Evolutionary conservation across 2,329 filamentous ascomycete species (phyloP), one percentile per base, ranked within the genome.

Genomic region (Cercospora brassicicola): DNA sequence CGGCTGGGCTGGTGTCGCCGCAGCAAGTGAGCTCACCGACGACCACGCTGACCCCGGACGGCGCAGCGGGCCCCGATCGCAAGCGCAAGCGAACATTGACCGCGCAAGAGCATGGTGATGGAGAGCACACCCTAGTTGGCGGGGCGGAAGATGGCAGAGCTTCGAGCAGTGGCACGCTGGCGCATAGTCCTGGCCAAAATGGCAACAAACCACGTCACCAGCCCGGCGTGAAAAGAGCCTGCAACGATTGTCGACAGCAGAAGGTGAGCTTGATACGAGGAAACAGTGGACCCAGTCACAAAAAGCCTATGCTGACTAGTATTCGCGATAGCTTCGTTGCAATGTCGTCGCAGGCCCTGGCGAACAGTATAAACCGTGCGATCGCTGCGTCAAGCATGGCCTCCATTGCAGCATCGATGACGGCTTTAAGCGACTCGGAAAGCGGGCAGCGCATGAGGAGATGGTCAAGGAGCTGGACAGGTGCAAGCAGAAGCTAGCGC

Each of bases 331-430:
- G 91, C 83, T 94, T 70, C 90, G 91, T 76, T 95, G 92, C 85
- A 91, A 94, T 83, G 91, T 94, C 73, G 84, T 91, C 73, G 91
- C 93, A 80, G 91, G 92, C 30, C 91, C 91, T 4, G 74, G 75
- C 64, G 75, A 76, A 42, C 71, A 74, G 18, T 94, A 93, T 79
- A 87, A 88, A 75, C 88, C 88, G 74, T 95, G 92, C 82, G 89
- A 89, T 64, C 86, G 92, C 66, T 95, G 92, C 81, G 87, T 87
- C 77, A 91, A 92, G 75, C 87, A 94, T 76, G 91, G 91, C 80
- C 88, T 94, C 69, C 87, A 90, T 69, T 95, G 92, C 84, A 92
- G 92, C 79, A 94, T 95, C 79, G 91, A 94, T 79, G 91, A 90
- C 75, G 93, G 93, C 79, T 94, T 94, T 82, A 94, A 93, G 84